Percentiles rank a stretch among this genome's conserved stretches.
These are phyloP conservation scores for Ananas comosus DNA, from an alignment of 176 grass and related monocot genomes.

Conservation along the genomic window DNA sequence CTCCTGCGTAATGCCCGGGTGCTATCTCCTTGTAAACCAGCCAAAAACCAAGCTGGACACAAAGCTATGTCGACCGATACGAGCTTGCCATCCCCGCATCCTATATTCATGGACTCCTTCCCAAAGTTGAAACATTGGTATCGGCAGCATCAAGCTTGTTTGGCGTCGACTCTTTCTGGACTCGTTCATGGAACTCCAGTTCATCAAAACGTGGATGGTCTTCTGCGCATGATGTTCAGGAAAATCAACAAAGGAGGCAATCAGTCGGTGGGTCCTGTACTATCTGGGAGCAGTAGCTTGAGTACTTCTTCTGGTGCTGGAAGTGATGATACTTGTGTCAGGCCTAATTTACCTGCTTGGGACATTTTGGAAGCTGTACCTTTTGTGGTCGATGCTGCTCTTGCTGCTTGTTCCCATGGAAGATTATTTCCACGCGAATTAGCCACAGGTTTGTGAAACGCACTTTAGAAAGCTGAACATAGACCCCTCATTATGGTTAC, in stretches of 20 bases:
- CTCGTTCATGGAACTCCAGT: constrained; percentile 78
- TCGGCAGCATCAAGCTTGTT: constrained; percentile 89
- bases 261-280: constrained; percentile 35
- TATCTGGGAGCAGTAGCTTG: constrained; percentile 78
- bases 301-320: constrained; percentile 59
- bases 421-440: constrained; percentile 80
- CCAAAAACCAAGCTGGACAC: constrained; percentile 32
- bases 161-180: constrained; percentile 93
- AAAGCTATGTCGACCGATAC: constrained; percentile 26
- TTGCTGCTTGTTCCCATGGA: constrained; percentile 93
- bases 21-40: constrained; percentile 19
- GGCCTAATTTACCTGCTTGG: constrained; percentile 94
- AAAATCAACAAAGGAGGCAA: constrained; percentile 65
- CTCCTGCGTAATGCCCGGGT: constrained; percentile 67
- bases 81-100: constrained; percentile 33
- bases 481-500: neutral
- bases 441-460: constrained; percentile 63
- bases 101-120: constrained; percentile 91
- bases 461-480: constrained; percentile 11
- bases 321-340: constrained; percentile 51
- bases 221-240: constrained; percentile 91
- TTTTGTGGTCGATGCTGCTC: constrained; percentile 96
- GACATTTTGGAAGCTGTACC: constrained; percentile 95
- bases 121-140: constrained; percentile 95
- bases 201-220: constrained; percentile 66